Percentiles rank a stretch among this genome's conserved stretches.
phyloP scores from a whole-genome alignment of 163 green algal genomes.

The Chlamydomonas reinhardtii region DNA sequence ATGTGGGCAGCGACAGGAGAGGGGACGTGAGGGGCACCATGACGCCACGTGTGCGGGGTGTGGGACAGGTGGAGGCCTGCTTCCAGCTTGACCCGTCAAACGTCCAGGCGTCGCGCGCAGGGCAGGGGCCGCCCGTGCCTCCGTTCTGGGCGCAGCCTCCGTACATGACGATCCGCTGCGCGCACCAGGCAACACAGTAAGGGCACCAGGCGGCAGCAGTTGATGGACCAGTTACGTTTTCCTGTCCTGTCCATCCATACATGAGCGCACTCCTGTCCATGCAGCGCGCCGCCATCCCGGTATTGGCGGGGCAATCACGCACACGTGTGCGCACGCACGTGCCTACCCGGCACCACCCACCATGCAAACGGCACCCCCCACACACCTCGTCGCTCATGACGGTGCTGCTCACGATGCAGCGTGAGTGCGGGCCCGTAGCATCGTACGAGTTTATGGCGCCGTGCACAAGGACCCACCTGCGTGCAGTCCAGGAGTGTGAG shows the following conservation, averaged over 20 bases:
- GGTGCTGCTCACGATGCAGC: constrained; percentile 20
- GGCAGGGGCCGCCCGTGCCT: constrained; percentile 16
- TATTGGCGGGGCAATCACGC: too few species aligned
- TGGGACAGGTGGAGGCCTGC: neutral
- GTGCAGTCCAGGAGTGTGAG: too few species aligned
- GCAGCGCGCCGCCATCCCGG: too few species aligned
- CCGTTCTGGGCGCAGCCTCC: constrained; percentile 39
- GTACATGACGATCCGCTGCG: constrained; percentile 1
- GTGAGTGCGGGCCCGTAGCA: neutral
- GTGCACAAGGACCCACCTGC: neutral
- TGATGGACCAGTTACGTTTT: too few species aligned
- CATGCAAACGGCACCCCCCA: too few species aligned
- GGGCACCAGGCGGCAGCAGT: too few species aligned
- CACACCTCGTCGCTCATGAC: neutral
- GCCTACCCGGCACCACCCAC: too few species aligned
- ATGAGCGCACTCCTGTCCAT: too few species aligned
- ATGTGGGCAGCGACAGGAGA: too few species aligned
- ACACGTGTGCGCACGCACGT: too few species aligned
- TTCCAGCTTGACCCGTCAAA: neutral
- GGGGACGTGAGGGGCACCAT: neutral
- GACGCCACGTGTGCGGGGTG: neutral
- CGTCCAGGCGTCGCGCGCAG: constrained; percentile 4
- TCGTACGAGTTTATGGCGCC: constrained; percentile 22
- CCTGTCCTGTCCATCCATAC: too few species aligned
- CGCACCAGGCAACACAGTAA: too few species aligned